Percentiles rank a stretch among this genome's conserved stretches.
Conservation (phyloP, 1,284 basidiomycete species). For the Papiliotrema terrestris region DNA sequence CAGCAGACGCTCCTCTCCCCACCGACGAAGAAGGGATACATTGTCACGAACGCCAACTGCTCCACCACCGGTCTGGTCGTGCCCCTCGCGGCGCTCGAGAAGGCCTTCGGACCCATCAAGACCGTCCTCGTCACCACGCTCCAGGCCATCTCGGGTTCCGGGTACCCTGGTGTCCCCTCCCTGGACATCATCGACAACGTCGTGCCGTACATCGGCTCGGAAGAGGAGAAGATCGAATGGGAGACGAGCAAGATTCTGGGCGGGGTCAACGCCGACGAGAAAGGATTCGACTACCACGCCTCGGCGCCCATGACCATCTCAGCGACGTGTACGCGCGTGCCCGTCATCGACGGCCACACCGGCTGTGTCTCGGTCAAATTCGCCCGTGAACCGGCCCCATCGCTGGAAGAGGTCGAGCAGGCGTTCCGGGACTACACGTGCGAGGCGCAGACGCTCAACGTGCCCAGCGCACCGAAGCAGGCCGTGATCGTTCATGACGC, state of each 20-base stretch:
- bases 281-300: constrained; percentile 80
- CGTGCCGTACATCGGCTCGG: constrained; percentile 89
- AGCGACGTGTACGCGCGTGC: constrained; percentile 87
- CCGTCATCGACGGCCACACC: constrained; percentile 88
- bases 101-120: constrained; percentile 88
- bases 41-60: constrained; percentile 98
- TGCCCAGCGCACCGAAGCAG: constrained; percentile 80
- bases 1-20: constrained; percentile 70
- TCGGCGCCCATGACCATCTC: constrained; percentile 72
- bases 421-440: constrained; percentile 72
- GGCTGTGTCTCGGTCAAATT: constrained; percentile 87
- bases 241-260: constrained; percentile 97
- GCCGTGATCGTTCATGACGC: constrained; percentile 93
- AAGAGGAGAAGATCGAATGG: constrained; percentile 95
- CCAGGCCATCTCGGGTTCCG: constrained; percentile 96
- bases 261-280: constrained; percentile 58
- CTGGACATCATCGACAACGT: constrained; percentile 97
- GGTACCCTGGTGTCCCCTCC: constrained; percentile 88
- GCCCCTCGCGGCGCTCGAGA: constrained; percentile 87
- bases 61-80: constrained; percentile 93
- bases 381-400: constrained; percentile 64
- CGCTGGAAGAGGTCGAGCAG: constrained; percentile 80
- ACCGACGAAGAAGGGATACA: constrained; percentile 80
- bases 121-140: constrained; percentile 88
- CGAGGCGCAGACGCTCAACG: constrained; percentile 72